Conservation (phyloP, 2,329 filamentous ascomycete species). For the Huntiella moniliformis region DNA sequence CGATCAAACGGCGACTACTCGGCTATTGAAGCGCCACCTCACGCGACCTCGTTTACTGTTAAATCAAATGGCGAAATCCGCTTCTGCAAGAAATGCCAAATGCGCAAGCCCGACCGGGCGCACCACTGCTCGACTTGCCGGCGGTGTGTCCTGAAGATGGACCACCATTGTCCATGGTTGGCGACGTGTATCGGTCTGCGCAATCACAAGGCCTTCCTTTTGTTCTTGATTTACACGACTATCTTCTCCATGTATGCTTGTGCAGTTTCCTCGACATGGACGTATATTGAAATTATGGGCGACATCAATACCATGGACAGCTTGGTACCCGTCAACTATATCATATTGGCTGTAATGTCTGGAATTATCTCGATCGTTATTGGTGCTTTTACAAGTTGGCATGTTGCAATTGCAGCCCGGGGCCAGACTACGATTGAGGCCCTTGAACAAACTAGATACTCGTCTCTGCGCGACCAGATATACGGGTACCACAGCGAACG, state of each 20-base stretch:
- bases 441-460: slow-evolving; percentile 85
- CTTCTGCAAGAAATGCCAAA: slow-evolving; percentile 96
- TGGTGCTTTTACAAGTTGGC: slow-evolving; percentile 78
- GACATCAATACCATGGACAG: slow-evolving; percentile 54
- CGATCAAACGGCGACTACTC: slow-evolving; percentile 50
- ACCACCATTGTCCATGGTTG: slow-evolving; percentile 97
- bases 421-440: slow-evolving; percentile 93
- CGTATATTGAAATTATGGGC: slow-evolving; percentile 63
- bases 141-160: slow-evolving; percentile 95
- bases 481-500: slow-evolving; percentile 42
- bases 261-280: slow-evolving; percentile 58
- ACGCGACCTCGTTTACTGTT: slow-evolving; percentile 64
- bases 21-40: slow-evolving; percentile 31
- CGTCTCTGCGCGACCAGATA: slow-evolving; percentile 55
- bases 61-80: slow-evolving; percentile 74
- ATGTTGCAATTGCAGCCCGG: slow-evolving; percentile 58
- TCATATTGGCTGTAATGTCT: slow-evolving; percentile 67
- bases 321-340: slow-evolving; percentile 74
- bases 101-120: slow-evolving; percentile 80
- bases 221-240: slow-evolving; percentile 80
- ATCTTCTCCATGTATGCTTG: slow-evolving; percentile 73
- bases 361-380: slow-evolving; percentile 86
- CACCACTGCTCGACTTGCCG: slow-evolving; percentile 95
- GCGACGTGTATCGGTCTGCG: slow-evolving; percentile 83
- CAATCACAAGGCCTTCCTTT: slow-evolving; percentile 89